Evolutionary conservation across 2,329 filamentous ascomycete species (phyloP).

Genomic region (Daldinia eschscholtzii): DNA sequence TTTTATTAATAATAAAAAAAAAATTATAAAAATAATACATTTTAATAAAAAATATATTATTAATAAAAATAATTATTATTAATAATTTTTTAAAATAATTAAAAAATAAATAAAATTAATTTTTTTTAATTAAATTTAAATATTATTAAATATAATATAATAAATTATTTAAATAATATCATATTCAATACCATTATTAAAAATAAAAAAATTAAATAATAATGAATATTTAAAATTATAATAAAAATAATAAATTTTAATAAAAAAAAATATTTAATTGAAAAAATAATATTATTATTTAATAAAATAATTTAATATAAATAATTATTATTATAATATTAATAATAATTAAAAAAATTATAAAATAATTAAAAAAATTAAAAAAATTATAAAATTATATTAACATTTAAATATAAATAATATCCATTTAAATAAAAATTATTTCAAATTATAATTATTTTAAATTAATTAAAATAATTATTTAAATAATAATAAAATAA

Average conservation of each 20-base stretch:
- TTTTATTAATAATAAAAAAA: neutral
- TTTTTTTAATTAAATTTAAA: neutral
- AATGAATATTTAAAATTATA: neutral
- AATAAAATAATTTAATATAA: neutral
- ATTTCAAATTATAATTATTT: no score
- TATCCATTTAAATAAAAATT: no score
- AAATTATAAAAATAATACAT: neutral
- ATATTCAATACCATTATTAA: neutral
- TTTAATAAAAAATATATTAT: neutral
- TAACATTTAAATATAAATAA: no score
- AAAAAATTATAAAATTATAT: neutral
- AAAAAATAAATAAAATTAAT: neutral
- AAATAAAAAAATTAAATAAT: neutral
- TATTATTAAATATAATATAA: slow-evolving; percentile 1
- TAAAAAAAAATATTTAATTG: neutral
- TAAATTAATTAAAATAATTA: no score
- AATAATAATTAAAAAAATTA: slow-evolving; percentile 1
- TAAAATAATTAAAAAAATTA: slow-evolving; percentile 3
- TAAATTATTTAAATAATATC: neutral
- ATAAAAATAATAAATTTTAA: slow-evolving; percentile 1
- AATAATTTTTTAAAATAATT: neutral
- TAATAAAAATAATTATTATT: slow-evolving; percentile 2
- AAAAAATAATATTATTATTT: neutral
- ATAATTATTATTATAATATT: neutral
- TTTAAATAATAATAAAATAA: no score